Conservation (phyloP, 345 rosid genomes). For the Eucalyptus marginata region DNA sequence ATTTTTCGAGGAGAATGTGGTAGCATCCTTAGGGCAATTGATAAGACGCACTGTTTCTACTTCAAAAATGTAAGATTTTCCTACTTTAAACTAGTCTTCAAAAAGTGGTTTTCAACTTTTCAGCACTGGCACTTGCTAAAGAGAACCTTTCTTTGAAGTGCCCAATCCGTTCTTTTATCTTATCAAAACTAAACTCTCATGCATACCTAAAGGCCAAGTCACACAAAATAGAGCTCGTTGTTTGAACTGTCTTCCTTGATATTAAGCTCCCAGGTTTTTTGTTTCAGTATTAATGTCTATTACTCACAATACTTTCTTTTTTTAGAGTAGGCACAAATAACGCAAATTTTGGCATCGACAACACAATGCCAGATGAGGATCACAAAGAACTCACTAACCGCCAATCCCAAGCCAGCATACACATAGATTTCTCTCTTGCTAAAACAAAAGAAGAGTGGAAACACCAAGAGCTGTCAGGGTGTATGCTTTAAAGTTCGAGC, state of each 20-base stretch:
- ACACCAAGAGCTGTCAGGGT: slow-evolving; percentile 29
- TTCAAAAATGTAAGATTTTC: neutral
- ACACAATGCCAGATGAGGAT: slow-evolving; percentile 26
- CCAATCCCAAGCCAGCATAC: slow-evolving; percentile 30
- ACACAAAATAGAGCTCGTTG: neutral
- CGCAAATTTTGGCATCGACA: rapidly evolving
- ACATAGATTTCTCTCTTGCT: slow-evolving; percentile 18
- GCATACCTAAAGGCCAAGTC: neutral
- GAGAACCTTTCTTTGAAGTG: neutral
- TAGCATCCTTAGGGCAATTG: neutral
- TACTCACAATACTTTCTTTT: rapidly evolving
- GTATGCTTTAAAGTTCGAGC: slow-evolving; percentile 45
- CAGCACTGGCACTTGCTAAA: rapidly evolving
- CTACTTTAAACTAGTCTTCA: neutral
- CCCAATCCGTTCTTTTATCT: rapidly evolving
- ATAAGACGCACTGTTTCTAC: rapidly evolving
- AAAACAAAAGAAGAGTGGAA: slow-evolving; percentile 28
- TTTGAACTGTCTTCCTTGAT: rapidly evolving
- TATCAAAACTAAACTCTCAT: neutral
- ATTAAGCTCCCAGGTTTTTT: too few species aligned
- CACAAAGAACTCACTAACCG: slow-evolving; percentile 27
- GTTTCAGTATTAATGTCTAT: too few species aligned
- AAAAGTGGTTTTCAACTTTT: neutral
- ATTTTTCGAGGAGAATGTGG: neutral
- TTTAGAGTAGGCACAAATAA: rapidly evolving